Evolutionary conservation across 2,329 filamentous ascomycete genomes (phyloP), one percentile per base, ranked within the genome.

Genomic region (Calonectria pauciramosa): DNA sequence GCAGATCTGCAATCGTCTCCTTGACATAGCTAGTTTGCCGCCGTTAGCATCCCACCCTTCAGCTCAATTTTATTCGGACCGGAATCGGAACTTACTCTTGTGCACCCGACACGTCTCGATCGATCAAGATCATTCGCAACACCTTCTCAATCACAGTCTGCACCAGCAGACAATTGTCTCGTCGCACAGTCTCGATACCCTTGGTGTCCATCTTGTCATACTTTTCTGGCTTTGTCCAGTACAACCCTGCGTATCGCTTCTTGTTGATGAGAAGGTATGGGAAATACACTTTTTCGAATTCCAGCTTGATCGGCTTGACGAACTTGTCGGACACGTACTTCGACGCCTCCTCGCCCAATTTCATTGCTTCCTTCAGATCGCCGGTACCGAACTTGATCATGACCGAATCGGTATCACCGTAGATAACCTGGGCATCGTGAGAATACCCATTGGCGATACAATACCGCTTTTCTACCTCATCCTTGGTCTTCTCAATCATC

Each of bases 201-300:
- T 99, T 99, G 74, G 95, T 99, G 86, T 99, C 97, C 97, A 99
- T 99, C 89, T 99, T 99, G 90, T 99, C 97, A 85, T 94, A 97
- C 86, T 98, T 98, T 52, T 96, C 91, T 0, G 96, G 92, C 78
- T 94, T 97, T 7, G 97, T 99, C 96, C 96, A 99, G 87, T 95
- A 99, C 38, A 99, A 87, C n/a, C 97, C 97, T 11, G 97, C 97
- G 82, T 99, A 99, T 77, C 97, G 94, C 89, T 99, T 99, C 89
- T 99, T 99, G 92, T 99, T 99, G 92, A 99, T 99, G 67, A 99
- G 90, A 41, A 99, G 90, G 83, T 99, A 99, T 0, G 97, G 97
- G 84, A 94, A 99, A 86, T 99, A 99, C 1, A 99, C 96, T 86
- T 99, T 99, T 85, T 99, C 97, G 86, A 99, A 99, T 85, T 99